Conservation (phyloP, 371 early-diverging fungal genomes). For the Mucor sp. region DNA sequence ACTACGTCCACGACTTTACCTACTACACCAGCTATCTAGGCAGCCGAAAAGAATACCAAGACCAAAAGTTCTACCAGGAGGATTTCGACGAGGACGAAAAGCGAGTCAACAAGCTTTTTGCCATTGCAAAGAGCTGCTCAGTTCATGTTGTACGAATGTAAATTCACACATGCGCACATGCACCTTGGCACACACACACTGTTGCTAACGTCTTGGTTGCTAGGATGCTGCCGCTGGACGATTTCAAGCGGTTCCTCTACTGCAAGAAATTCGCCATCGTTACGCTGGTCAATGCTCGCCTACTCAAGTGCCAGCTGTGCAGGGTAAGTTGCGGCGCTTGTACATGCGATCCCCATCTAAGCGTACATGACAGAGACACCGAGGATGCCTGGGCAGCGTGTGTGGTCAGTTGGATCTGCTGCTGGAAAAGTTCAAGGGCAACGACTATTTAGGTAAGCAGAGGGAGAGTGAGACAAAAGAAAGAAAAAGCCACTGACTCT, state of each 20-base stretch:
- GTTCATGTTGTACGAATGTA: constrained; percentile 77
- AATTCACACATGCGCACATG: constrained; percentile 9
- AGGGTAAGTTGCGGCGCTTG: constrained; percentile 29
- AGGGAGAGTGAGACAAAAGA: too few relatives aligned
- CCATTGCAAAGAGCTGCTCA: constrained; percentile 67
- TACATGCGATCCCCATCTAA: neutral
- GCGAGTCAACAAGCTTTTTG: constrained; percentile 78
- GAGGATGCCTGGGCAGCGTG: constrained; percentile 38
- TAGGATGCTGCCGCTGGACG: constrained; percentile 73
- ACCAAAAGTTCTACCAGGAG: constrained; percentile 71
- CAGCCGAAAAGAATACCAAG: constrained; percentile 71
- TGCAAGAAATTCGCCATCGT: constrained; percentile 73
- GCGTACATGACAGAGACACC: constrained; percentile 36
- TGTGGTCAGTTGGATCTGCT: constrained; percentile 48
- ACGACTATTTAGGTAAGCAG: constrained; percentile 48
- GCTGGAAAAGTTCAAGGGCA: constrained; percentile 49
- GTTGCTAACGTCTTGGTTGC: neutral
- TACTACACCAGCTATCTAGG: constrained; percentile 87
- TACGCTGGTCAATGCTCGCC: constrained; percentile 71
- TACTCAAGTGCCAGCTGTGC: constrained; percentile 65
- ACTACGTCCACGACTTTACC: constrained; percentile 78
- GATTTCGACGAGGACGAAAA: constrained; percentile 71
- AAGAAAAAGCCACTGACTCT: too few relatives aligned
- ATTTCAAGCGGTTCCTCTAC: constrained; percentile 77
- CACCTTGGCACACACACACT: neutral